Evolutionary conservation across 2,329 filamentous ascomycete genomes (phyloP), one percentile per base, ranked within the genome.

Genomic region (Xenoacremonium recifei): DNA sequence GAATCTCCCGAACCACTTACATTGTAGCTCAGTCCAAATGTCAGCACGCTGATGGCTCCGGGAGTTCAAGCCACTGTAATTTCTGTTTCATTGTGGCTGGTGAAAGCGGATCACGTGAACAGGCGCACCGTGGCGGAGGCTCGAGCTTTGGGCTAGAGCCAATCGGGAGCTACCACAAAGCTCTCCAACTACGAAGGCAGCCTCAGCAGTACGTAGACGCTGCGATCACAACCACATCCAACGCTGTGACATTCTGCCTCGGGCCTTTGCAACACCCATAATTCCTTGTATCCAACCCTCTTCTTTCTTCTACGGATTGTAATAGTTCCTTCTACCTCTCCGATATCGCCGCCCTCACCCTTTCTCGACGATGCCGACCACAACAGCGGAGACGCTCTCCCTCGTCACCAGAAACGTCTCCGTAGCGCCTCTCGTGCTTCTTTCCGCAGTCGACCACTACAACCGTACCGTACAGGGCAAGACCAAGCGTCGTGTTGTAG

Each of bases 381-480:
- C 92, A 54, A 96, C 92, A 66, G 89, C 91, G 69, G 92, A 97
- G 76, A 95, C 92, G 55, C 84, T 96, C 67, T 95, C 89, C 57
- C 85, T 97, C 66, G 90, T 96, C 67, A 92, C 85, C 61, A 85
- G 89, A 69, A 96, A 86, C 70, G 93, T 99, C 69, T 95, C 92
- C 56, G 92, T 99, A 70, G 93, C 93, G 61, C 93, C 93, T 58
- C 84, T 99, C 66, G 93, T 99, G 61, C 89, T 99, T 57, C 89
- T 99, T 62, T 97, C 92, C 53, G 91, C 86, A 58, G 93, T 95
- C 79, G 93, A 99, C 75, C 93, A 99, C 73, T 99, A 95, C 75
- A 95, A 95, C 66, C 87, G 93, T 53, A 88, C 89, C 50, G 86
- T 85, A 51, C 87, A 87, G 58, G 96, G 93, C 69, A 91, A 89